Evolutionary conservation across 805 yeast species (phyloP), one percentile per base, ranked within the genome.

Genomic region (Myxozyma lipomycoides): DNA sequence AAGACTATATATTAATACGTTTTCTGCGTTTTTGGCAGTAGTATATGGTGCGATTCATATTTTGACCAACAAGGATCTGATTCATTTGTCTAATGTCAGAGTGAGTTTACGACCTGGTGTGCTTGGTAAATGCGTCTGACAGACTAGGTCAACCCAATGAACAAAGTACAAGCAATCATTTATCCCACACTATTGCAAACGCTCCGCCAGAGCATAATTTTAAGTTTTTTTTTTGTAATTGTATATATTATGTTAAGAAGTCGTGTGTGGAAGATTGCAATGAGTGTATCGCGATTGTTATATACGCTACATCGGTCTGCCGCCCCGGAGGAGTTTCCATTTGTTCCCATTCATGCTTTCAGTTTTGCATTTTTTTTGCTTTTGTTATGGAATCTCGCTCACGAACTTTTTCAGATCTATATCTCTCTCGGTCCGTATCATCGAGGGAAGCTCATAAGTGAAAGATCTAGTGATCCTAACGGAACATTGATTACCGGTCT

Each of bases 401-500:
- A 66, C 52, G 45, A 62, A 34, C 58, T 61, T 46, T 65, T 62
- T 48, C 50, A 61, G 22, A 55, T 64, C 21, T 72, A 68, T 51
- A 48, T 71, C 62, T 59, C 69, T 3, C 56, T 65, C 10, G 74
- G 73, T 1, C 72, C 75, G 1, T 46, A 53, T 6, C 66, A 65
- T 41, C 43, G 66, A 12, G 67, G 68, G 10, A 56, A 57, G 25
- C 58, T 48, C 23, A 52, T 63, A 32, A 63, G 69, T 34, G 56
- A 52, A 12, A 51, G 51, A 15, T 61, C 73, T 4, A 50, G 53
- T 4, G 67, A 65, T 52, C 63, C 63, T 7, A 71, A 71, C 38
- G 70, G 65, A n/a, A 64, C 74, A 6, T 56, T 72, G 34, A 54
- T 71, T 2, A 56, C 67, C 4, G 76, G 76, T 1, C 56, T 73